Conservation (phyloP, 495 filamentous ascomycete genomes). For the Tuber indicum region DNA sequence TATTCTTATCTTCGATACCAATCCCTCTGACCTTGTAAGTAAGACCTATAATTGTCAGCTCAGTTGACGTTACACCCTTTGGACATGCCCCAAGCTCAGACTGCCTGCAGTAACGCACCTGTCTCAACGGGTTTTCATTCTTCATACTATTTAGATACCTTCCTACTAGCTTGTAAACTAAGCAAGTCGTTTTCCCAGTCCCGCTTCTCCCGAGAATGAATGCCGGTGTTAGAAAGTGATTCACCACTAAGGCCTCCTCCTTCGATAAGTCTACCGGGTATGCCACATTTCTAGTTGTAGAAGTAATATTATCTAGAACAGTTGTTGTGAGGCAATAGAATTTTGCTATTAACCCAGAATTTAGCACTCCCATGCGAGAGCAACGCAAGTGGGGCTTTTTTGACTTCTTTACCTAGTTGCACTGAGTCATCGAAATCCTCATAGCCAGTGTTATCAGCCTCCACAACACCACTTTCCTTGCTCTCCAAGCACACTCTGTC, state of each 20-base stretch:
- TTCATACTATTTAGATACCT: conserved; percentile 17
- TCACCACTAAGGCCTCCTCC: conserved; percentile 43
- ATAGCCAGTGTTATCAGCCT: not conserved
- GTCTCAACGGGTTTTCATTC: conserved; percentile 30
- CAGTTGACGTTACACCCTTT: not conserved
- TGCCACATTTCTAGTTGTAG: conserved; percentile 9
- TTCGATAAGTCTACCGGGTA: conserved; percentile 46
- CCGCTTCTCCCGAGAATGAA: conserved; percentile 48
- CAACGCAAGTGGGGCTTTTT: conserved; percentile 41
- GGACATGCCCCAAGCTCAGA: too few species aligned
- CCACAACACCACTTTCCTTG: not conserved
- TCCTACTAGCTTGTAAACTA: conserved; percentile 45
- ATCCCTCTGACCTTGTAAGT: conserved; percentile 44
- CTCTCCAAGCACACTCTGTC: not conserved
- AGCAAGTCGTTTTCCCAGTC: conserved; percentile 48
- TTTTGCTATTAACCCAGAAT: conserved; percentile 6
- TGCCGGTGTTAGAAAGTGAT: conserved; percentile 41
- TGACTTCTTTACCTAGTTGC: conserved; percentile 13
- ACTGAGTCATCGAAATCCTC: conserved; percentile 3
- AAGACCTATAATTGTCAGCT: conserved; percentile 39
- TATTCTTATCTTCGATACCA: conserved; percentile 43
- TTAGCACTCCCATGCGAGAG: not conserved
- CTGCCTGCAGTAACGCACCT: conserved; percentile 33
- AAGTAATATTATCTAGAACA: conserved; percentile 14
- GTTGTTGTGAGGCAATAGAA: conserved; percentile 21